Conservation (phyloP, 23 red algal genomes). For the Gracilaria caudata region DNA sequence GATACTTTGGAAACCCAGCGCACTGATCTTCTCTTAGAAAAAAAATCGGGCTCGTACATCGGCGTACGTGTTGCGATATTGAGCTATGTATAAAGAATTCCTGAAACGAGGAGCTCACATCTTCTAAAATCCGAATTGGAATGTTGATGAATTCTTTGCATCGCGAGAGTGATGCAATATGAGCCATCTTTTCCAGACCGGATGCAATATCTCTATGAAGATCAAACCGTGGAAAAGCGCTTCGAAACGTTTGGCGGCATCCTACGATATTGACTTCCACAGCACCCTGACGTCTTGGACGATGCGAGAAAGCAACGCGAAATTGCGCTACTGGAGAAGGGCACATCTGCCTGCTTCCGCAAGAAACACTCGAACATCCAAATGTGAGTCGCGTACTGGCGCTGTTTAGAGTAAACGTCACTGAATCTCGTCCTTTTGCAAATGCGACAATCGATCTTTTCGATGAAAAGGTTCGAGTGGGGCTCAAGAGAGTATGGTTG, state of each 20-base stretch:
- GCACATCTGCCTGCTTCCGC: neutral
- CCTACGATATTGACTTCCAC: constrained; percentile 7
- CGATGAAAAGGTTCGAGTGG: neutral
- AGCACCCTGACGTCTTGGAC: neutral
- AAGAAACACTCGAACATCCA: neutral
- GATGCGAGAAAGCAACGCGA: neutral
- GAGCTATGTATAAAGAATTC: neutral
- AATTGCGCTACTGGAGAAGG: neutral
- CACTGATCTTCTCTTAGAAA: neutral
- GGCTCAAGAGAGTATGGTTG: neutral
- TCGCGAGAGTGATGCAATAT: neutral
- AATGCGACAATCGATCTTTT: constrained; percentile 7
- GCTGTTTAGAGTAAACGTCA: neutral
- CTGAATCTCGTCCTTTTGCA: neutral
- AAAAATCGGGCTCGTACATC: neutral
- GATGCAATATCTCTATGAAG: neutral
- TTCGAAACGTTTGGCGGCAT: neutral
- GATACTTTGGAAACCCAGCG: neutral
- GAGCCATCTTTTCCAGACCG: neutral
- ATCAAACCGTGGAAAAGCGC: neutral
- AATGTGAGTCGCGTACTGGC: neutral
- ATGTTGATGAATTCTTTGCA: neutral
- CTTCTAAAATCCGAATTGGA: neutral
- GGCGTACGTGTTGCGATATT: neutral
- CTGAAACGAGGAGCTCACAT: neutral